A percentile compares a stretch with the other conserved stretches of the same genome.
Conservation (phyloP, 306 rosid genomes). For the Datisca glomerata region DNA sequence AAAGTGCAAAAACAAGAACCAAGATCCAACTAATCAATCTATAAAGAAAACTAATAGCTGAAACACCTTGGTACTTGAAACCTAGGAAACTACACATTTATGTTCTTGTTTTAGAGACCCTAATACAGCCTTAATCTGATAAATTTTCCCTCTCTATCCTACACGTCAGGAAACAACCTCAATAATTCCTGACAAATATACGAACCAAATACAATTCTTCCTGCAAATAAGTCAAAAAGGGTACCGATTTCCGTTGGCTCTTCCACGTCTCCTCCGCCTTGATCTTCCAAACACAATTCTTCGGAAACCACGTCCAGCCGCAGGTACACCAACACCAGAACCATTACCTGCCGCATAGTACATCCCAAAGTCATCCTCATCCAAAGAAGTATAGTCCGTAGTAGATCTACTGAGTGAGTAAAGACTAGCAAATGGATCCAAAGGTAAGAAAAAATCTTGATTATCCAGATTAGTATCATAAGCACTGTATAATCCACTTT, state of each 20-base stretch:
- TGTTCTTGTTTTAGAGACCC: too few species aligned
- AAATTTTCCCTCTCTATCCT: too few species aligned
- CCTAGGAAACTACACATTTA: too few species aligned
- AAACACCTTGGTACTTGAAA: too few species aligned
- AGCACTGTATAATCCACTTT: conserved; percentile 37
- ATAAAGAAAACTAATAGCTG: too few species aligned
- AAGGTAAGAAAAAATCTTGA: conserved; percentile 26
- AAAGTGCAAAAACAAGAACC: too few species aligned
- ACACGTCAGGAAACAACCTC: too few species aligned
- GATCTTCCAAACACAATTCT: conserved; percentile 30
- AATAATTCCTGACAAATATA: conserved; percentile 12
- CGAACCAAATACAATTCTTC: too few species aligned
- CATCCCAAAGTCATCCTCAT: conserved; percentile 32
- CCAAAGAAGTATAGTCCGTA: conserved; percentile 22
- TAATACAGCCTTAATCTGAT: too few species aligned
- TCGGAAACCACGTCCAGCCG: conserved; percentile 34
- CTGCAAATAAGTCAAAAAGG: too few species aligned
- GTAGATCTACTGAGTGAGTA: conserved; percentile 35
- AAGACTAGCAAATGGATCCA: conserved; percentile 32
- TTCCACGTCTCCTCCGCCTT: conserved; percentile 40
- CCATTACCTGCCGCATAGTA: conserved; percentile 23
- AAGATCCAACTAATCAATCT: too few species aligned
- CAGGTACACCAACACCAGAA: conserved; percentile 32
- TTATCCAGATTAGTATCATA: conserved; percentile 53
- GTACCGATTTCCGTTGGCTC: conserved; percentile 21